Conservation (phyloP, 805 yeast genomes). For the Yamadazyma tumulicola region DNA sequence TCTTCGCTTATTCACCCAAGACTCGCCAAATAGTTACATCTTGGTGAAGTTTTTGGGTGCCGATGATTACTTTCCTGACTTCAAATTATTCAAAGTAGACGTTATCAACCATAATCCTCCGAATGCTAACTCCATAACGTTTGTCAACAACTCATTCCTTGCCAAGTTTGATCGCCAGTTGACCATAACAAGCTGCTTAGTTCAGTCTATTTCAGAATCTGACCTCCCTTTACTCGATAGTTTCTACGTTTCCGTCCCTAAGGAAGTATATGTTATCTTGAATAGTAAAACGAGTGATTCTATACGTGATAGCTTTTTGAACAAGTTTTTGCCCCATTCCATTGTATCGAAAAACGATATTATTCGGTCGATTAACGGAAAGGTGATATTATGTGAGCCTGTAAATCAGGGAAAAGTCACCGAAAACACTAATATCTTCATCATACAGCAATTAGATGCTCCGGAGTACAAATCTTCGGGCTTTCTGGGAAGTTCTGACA, state of each 20-base stretch:
- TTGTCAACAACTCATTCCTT: slow-evolving; percentile 38
- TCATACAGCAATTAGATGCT: slow-evolving; percentile 31
- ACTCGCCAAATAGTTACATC: slow-evolving; percentile 19
- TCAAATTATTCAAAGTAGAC: slow-evolving; percentile 34
- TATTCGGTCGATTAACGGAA: slow-evolving; percentile 45
- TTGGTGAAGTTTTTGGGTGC: slow-evolving; percentile 37
- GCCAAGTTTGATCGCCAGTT: slow-evolving; percentile 30
- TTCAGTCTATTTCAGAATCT: slow-evolving; percentile 29
- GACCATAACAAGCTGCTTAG: slow-evolving; percentile 39
- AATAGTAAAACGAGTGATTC: slow-evolving; percentile 25
- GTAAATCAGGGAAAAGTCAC: slow-evolving; percentile 60
- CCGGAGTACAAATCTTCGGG: slow-evolving; percentile 8
- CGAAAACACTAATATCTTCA: slow-evolving; percentile 47
- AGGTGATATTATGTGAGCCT: slow-evolving; percentile 66
- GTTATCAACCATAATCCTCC: slow-evolving; percentile 23
- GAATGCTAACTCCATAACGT: slow-evolving; percentile 27
- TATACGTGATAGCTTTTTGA: slow-evolving; percentile 31
- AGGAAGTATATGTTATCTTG: slow-evolving; percentile 34
- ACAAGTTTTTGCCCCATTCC: slow-evolving; percentile 18
- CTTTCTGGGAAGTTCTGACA: neutral
- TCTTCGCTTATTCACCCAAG: slow-evolving; percentile 21
- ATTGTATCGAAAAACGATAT: slow-evolving; percentile 41
- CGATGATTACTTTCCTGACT: slow-evolving; percentile 31
- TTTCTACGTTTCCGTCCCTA: slow-evolving; percentile 48
- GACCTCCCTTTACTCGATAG: slow-evolving; percentile 39